These are phyloP conservation scores for Huntiella moniliformis DNA, from an alignment of 2,329 filamentous ascomycete species.

Conservation along the genomic window DNA sequence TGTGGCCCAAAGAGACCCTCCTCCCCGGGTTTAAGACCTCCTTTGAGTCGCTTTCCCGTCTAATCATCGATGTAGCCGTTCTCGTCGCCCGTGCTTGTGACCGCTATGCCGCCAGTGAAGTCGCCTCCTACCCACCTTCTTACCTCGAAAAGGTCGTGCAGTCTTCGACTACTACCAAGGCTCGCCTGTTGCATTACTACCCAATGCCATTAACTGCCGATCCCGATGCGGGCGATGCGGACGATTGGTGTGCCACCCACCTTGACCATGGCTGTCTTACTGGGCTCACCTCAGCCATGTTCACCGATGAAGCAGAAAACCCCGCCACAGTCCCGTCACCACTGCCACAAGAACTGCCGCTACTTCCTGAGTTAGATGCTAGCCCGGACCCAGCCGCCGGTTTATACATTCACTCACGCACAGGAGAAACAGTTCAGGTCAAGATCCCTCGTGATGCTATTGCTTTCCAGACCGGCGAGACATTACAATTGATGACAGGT, in stretches of 20 bases:
- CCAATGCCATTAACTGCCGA: conserved; percentile 32
- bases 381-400: conserved; percentile 75
- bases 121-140: conserved; percentile 53
- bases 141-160: conserved; percentile 79
- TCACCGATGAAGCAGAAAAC: conserved; percentile 54
- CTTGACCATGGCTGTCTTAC: conserved; percentile 88
- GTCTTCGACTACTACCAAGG: conserved; percentile 76
- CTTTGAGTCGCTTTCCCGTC: conserved; percentile 55
- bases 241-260: conserved; percentile 89
- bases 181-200: conserved; percentile 82
- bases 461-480: conserved; percentile 89
- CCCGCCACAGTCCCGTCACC: conserved; percentile 1
- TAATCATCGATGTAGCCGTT: conserved; percentile 80
- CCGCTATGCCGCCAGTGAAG: conserved; percentile 60
- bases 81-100: conserved; percentile 85
- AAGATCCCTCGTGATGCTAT: conserved; percentile 80
- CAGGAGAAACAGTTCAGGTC: conserved; percentile 71
- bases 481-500: conserved; percentile 75
- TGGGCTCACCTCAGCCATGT: conserved; percentile 88
- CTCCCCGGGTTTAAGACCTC: conserved; percentile 59
- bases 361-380: conserved; percentile 49
- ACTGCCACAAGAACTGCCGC: conserved; percentile 21
- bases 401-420: conserved; percentile 81
- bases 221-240: conserved; percentile 33
- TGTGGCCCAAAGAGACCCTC: conserved; percentile 56